A percentile compares a stretch with the other conserved stretches of the same genome.
Conservation (phyloP, 2,329 filamentous ascomycete genomes). For the Pestalotiopsis sp. region DNA sequence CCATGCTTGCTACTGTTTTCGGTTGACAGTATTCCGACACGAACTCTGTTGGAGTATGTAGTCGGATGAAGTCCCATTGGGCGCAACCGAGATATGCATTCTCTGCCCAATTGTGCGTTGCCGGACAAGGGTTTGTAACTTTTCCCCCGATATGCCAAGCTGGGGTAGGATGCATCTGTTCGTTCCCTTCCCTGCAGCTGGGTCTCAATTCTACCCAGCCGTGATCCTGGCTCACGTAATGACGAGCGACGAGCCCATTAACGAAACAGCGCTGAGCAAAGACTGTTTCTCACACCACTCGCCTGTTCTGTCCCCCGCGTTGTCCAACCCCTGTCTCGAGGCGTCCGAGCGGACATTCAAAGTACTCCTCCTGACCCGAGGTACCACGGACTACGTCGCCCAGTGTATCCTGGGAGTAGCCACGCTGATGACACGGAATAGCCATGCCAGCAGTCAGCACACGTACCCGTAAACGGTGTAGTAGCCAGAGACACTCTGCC, state of each 20-base stretch:
- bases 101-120: not conserved
- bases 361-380: slow-evolving; percentile 4
- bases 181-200: not conserved
- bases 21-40: no score
- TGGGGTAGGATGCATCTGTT: not conserved
- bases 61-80: not conserved
- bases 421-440: not conserved
- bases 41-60: no score
- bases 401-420: slow-evolving; percentile 1
- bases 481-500: not conserved
- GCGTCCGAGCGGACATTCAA: slow-evolving; percentile 1
- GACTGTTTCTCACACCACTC: not conserved
- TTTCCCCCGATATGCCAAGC: slow-evolving; percentile 4
- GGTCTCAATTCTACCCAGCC: not conserved
- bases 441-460: slow-evolving; percentile 2
- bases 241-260: not conserved
- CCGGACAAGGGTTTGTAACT: slow-evolving; percentile 3
- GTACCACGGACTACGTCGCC: not conserved
- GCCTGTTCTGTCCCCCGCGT: not conserved
- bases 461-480: not conserved
- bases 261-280: not conserved
- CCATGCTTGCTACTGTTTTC: no score
- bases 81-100: not conserved
- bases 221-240: not conserved
- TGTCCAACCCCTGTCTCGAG: not conserved